Evolutionary conservation across 75 land plant species (phyloP), one percentile per base, ranked within the genome.

Genomic region (Cunninghamia lanceolata): DNA sequence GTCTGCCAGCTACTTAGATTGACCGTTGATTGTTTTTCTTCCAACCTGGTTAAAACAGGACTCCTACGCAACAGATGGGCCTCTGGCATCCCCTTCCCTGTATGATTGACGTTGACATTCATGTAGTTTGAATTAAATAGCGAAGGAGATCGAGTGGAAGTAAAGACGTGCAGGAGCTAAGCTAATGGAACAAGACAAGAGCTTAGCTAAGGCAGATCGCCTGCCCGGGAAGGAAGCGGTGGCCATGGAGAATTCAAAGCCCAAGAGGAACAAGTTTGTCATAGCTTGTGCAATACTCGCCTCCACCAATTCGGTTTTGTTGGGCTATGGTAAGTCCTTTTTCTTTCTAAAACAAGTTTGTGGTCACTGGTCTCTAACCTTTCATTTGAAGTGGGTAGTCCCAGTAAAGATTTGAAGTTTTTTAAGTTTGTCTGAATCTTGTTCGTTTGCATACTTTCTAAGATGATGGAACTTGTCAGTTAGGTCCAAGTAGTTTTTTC

Each of bases 271-370:
- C 78, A 89, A 87, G 32, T 93, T 86, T 74, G 92, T 92, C 19
- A 75, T 47, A 34, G 88, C 91, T 45, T 91, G 94, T 88, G 86
- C 94, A 25, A 40, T 91, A 9, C 82, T 93, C 75, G 94, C 91
- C 30, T 93, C 92, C 34, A 84, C 88, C 46, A 93, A 91, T 36
- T 91, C 91, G 75, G 85, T 93, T 74, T 85, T 93, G 9, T 84
- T 93, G 68, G 94, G 94, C 32, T 93, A 93, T 70, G 94, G 94
- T 91, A 85, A 56, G 34, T 35, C 30, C 25, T 52, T 85, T 32
- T 86, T 59, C 50, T 82, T 52, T 71, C 56, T 32, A 50, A 50
- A 50, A 45, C 6, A 6, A 3, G 3, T 45, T 45, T 45, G 46
- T 6, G 6, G 6, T 9, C 3, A 47, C 8, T 47, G 52, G 52